Evolutionary conservation across 305 asterid species (phyloP).

Genomic region (Fraxinus sp.): DNA sequence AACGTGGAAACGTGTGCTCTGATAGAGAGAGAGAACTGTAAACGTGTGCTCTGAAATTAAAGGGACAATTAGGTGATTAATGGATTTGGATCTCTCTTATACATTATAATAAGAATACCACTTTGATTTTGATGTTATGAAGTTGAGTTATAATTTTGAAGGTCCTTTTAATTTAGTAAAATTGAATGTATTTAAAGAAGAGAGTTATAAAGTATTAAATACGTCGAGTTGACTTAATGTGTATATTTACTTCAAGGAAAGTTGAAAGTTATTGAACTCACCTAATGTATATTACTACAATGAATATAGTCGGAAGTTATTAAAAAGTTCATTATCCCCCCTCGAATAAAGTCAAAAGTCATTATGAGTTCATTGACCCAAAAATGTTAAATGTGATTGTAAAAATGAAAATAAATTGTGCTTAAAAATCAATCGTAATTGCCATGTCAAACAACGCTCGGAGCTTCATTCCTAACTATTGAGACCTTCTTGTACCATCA

Average conservation of each 20-base stretch:
- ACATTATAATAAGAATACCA: neutral
- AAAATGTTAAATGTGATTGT: neutral
- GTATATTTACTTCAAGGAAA: neutral
- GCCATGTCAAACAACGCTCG: neutral
- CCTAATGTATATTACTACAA: neutral
- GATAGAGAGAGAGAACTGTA: neutral
- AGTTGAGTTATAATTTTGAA: neutral
- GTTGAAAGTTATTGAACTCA: neutral
- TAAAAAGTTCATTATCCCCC: neutral
- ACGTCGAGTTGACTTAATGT: neutral
- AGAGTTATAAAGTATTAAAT: neutral
- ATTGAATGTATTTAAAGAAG: neutral
- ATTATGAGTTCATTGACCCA: neutral
- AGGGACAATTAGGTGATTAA: slow-evolving; percentile 22
- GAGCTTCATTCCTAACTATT: neutral
- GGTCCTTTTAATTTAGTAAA: neutral
- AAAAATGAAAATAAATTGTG: neutral
- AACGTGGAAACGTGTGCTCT: slow-evolving; percentile 35
- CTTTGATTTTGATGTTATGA: slow-evolving; percentile 3
- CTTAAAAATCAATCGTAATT: neutral
- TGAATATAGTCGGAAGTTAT: neutral
- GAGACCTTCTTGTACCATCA: neutral
- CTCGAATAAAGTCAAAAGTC: neutral
- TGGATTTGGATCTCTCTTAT: neutral
- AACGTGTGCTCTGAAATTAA: slow-evolving; percentile 22